phyloP scores from a whole-genome alignment of 176 grass and related monocot genomes.

The Alloteropsis semialata region DNA sequence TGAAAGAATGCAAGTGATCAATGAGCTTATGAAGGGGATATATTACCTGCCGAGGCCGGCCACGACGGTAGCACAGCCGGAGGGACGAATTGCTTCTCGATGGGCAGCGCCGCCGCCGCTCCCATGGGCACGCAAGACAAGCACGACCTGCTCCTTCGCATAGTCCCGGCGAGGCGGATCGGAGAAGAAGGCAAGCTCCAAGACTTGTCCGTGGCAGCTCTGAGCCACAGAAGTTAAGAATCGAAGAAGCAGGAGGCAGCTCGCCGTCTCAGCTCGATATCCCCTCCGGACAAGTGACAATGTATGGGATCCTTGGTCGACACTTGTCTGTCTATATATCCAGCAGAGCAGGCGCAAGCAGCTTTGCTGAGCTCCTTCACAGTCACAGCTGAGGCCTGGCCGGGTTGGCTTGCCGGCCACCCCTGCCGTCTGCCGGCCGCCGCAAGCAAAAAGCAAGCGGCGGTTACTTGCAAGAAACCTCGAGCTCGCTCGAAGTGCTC shows the following conservation, averaged over 20 bases:
- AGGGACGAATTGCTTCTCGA: constrained; percentile 44
- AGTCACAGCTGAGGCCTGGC: neutral
- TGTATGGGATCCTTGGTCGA: neutral
- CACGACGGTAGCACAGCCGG: constrained; percentile 45
- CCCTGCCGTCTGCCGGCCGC: neutral
- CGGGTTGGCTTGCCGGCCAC: constrained; percentile 16
- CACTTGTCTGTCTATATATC: neutral
- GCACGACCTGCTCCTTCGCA: constrained; percentile 30
- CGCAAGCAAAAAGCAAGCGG: neutral
- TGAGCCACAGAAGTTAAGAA: neutral
- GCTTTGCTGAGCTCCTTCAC: too few species aligned
- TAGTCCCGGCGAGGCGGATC: neutral
- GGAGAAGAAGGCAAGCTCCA: neutral
- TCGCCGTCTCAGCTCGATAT: neutral
- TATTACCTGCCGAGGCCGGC: constrained; percentile 51
- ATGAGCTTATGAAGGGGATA: neutral
- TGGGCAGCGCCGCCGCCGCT: constrained; percentile 36
- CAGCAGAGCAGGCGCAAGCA: neutral
- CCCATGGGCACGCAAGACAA: constrained; percentile 26
- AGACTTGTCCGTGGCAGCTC: neutral
- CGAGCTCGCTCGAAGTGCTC: neutral
- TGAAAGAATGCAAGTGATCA: neutral
- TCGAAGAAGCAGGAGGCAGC: neutral
- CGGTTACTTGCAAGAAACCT: constrained; percentile 59
- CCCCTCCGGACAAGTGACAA: neutral